phyloP scores from a whole-genome alignment of 768 basidiomycete species.

The Suillus lakei region DNA sequence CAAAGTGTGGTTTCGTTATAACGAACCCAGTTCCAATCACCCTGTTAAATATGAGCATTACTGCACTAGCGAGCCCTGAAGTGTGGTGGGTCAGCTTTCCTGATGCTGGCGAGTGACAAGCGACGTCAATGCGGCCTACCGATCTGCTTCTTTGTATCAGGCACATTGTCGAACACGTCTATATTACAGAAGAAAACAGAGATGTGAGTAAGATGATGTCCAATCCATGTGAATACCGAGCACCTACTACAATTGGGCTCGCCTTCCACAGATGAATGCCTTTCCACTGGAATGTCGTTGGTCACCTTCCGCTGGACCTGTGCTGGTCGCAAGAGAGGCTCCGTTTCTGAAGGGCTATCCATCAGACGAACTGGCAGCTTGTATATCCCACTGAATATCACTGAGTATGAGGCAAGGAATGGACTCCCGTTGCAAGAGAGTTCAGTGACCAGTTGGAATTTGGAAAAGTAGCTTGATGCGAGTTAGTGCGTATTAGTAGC shows the following conservation, averaged over 20 bases:
- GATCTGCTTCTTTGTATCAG: conserved; percentile 51
- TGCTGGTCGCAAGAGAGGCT: not conserved
- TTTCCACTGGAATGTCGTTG: not conserved
- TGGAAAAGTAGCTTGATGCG: not conserved
- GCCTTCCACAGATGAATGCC: not conserved
- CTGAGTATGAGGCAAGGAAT: not conserved
- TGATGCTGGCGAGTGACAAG: not conserved
- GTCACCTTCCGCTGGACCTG: not conserved
- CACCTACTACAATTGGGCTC: not conserved
- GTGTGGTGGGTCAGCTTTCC: conserved; percentile 11
- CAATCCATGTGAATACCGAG: not conserved
- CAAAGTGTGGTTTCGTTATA: not conserved
- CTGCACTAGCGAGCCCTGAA: conserved; percentile 47
- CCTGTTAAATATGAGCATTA: conserved; percentile 75
- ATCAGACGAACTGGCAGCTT: not conserved
- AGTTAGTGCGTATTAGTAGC: too few species aligned
- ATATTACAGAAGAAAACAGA: too few species aligned
- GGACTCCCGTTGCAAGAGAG: not conserved
- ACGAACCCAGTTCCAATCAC: conserved; percentile 74
- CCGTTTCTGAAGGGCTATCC: conserved; percentile 2
- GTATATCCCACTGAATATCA: not conserved
- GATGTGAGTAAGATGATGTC: not conserved
- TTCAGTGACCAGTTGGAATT: not conserved
- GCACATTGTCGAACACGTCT: conserved; percentile 45
- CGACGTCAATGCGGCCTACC: conserved; percentile 42